Base-by-base conservation (phyloP, 371 early-diverging fungal species). In the Mortierella sp. region DNA sequence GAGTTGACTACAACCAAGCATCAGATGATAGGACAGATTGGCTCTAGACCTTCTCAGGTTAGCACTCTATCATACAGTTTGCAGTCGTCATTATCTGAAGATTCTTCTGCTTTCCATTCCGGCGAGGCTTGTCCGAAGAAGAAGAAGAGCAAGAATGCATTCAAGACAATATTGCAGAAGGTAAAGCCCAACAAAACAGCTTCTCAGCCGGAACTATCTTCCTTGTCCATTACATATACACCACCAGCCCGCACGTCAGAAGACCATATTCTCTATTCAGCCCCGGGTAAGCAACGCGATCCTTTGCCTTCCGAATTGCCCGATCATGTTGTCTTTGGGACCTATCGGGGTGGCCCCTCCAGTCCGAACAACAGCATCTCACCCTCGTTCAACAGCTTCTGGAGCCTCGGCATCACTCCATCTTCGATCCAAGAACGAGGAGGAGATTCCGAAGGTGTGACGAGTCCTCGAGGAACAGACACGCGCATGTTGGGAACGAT, bases 251-350 rank as follows among this genome's bases (percentile, higher is more conserved):
- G 64, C 12, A 42, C 59, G 2, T 53, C 64, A 5, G 64, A 46
- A n/a, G 70, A 70, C 23, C 41, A 70, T 31, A 70, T 70, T 49
- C 34, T 65, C 3, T 72, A 65, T n/a, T 46, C 60, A 2, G 56
- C 60, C 14, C 71, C 71, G 0, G 64, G 70, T 9, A 21, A 52
- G 19, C 60, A 70, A 39, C 64, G 71, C 26, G 61, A 64, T 21
- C 64, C 72, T 0, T 19, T 71, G 4, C 61, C 60, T 1, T 56
- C 56, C 4, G 65, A 71, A 19, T 24, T 71, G 2, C 71, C 71
- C 0, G 57, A 49, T 2, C 71, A 70, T 28, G 42, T 70, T 26
- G 7, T 59, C 6, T 4, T 23, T 23, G 12, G 21, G 34, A 14
- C 17, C n/a, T 32, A 21, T 6, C 17, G 44, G 8, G n/a, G 23